Evolutionary conservation across 148 eudicot genomes (phyloP).

Genomic region (Tetragonia tetragonoides): DNA sequence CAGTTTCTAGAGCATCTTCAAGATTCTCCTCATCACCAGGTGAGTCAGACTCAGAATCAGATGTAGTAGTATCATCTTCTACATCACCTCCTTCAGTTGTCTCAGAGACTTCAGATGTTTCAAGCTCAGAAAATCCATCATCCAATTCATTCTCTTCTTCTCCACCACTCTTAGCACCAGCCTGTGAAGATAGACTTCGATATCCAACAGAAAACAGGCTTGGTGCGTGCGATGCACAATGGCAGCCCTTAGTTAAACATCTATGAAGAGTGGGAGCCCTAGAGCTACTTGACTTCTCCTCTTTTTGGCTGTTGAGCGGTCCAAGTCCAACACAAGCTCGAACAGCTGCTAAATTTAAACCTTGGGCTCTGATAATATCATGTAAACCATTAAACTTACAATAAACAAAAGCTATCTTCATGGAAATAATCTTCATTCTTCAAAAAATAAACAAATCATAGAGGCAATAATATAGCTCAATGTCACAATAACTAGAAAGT

Average conservation of each 20-base stretch:
- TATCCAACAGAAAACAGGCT: conserved; percentile 23
- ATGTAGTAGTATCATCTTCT: conserved; percentile 29
- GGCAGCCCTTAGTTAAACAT: conserved; percentile 9
- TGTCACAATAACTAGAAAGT: not conserved
- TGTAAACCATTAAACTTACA: not conserved
- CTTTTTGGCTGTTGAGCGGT: conserved; percentile 24
- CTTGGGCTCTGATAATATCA: conserved; percentile 18
- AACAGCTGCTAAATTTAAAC: conserved; percentile 30
- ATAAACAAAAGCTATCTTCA: not conserved
- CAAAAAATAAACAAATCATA: not conserved
- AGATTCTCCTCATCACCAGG: conserved; percentile 39
- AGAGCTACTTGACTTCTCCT: conserved; percentile 26
- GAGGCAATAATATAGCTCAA: not conserved
- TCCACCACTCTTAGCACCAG: conserved; percentile 54
- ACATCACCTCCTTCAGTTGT: conserved; percentile 8
- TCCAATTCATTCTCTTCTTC: conserved; percentile 63
- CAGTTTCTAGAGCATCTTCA: conserved; percentile 42
- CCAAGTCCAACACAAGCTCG: conserved; percentile 43
- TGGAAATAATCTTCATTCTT: too few species aligned
- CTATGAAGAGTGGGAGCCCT: conserved; percentile 25
- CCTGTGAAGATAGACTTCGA: conserved; percentile 46
- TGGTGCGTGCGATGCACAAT: conserved; percentile 19
- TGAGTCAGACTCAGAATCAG: conserved; percentile 41
- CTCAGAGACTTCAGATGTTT: conserved; percentile 35
- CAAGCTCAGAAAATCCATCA: conserved; percentile 92